Evolutionary conservation across 805 yeast genomes (phyloP), one percentile per base, ranked within the genome.

Genomic region (Wickerhamiella siamensis): DNA sequence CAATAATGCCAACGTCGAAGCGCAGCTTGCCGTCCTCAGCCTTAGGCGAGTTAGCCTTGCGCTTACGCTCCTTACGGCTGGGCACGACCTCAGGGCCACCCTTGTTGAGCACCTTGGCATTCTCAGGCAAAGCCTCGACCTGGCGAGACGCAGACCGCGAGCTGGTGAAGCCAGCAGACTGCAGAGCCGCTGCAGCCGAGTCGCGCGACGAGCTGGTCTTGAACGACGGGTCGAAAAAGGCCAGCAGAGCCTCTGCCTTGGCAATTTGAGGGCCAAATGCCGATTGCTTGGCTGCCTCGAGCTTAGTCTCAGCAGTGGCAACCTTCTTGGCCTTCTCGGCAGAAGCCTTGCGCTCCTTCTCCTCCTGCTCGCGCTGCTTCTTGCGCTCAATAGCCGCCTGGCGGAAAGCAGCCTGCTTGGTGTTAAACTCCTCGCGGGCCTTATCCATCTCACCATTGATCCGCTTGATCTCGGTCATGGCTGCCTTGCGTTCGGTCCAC

Each of bases 201-300:
- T 49, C 53, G 41, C 56, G 56, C 21, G 62, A 64, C 40, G 80
- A 75, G 14, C 26, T 6, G 59, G 72, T 75, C 55, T 75, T 83
- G 62, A 74, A 77, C 37, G 78, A 57, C 51, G 93, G 91, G 57
- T 86, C 94, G 52, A 91, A 83, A 62, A 74, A 74, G 31, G 65
- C 56, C 58, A 87, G 69, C 58, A 86, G 69, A 42, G 71, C 66
- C 61, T 86, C 83, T 55, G 91, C 81, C 48, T 79, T 67, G 50
- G 70, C 70, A 54, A 88, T 79, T 64, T 91, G 94, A 36, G 65
- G 65, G 45, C 79, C 74, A 64, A 80, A 87, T 21, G 96, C 97
- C 22, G 97, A 95, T 52, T 64, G 64, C 35, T 63, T 61, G 21
- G 81, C 74, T 37, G 86, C 86, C 48, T 75, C 81, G 40, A 75